Conservation (phyloP, 2,329 filamentous ascomycete genomes). For the Ascochyta viciae-villosae region DNA sequence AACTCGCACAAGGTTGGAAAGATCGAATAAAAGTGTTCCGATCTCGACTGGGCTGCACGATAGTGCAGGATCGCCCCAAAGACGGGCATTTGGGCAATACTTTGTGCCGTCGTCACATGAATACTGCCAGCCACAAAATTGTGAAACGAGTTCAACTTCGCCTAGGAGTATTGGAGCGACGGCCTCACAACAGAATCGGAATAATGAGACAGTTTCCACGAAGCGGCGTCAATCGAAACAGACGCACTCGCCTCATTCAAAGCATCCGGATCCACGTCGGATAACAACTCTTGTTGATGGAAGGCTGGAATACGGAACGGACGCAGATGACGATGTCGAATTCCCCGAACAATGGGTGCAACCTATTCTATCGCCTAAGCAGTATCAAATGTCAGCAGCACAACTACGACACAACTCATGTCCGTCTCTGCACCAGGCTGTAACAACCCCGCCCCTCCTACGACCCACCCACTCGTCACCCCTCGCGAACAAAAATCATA, state of each 20-base stretch:
- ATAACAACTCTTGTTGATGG: neutral
- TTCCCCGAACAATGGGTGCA: neutral
- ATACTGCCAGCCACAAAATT: constrained; percentile 27
- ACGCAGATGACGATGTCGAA: neutral
- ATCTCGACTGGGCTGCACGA: constrained; percentile 23
- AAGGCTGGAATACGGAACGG: neutral
- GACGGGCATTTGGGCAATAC: constrained; percentile 31
- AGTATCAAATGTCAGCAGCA: constrained; percentile 4
- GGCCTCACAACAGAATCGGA: constrained; percentile 4
- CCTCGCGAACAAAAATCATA: constrained; percentile 1
- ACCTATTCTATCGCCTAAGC: neutral
- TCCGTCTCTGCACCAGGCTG: constrained; percentile 24
- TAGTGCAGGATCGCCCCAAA: constrained; percentile 19
- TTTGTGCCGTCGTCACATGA: constrained; percentile 25
- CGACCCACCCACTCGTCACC: constrained; percentile 22
- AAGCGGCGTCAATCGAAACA: neutral
- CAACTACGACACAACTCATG: constrained; percentile 28
- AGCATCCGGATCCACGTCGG: constrained; percentile 11
- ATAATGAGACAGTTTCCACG: neutral
- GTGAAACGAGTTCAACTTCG: constrained; percentile 32
- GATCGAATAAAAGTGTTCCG: constrained; percentile 1
- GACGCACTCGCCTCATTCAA: constrained; percentile 10
- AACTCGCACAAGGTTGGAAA: constrained; percentile 11
- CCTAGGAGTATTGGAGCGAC: constrained; percentile 15
- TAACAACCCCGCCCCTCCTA: constrained; percentile 10